phyloP scores from a whole-genome alignment of 352 stramenopile genomes.

The Pythium volutum region DNA sequence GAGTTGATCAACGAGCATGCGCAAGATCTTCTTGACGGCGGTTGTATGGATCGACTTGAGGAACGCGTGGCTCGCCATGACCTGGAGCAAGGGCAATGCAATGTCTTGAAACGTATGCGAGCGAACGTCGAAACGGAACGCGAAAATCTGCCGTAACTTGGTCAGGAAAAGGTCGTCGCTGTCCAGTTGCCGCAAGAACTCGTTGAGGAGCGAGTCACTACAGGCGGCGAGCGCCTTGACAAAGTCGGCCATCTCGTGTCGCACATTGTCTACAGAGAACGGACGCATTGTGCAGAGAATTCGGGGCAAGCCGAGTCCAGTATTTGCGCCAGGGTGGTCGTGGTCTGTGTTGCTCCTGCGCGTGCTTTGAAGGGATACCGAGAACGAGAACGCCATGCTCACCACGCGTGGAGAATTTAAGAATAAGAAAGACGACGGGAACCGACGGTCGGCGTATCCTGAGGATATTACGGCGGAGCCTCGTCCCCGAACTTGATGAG shows the following conservation, averaged over 20 bases:
- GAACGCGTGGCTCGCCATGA: conserved; percentile 39
- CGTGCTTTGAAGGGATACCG: too few relatives aligned
- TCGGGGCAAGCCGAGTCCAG: not conserved
- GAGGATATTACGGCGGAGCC: too few relatives aligned
- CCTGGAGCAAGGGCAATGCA: conserved; percentile 32
- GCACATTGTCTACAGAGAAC: not conserved
- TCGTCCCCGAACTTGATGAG: not conserved
- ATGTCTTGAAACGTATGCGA: conserved; percentile 8
- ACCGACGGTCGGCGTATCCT: too few relatives aligned
- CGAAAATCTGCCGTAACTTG: conserved; percentile 1
- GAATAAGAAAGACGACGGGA: too few relatives aligned
- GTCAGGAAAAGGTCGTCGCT: not conserved
- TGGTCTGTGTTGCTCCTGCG: not conserved
- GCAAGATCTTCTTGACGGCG: conserved; percentile 13
- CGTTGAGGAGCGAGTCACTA: not conserved
- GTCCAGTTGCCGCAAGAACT: conserved; percentile 8
- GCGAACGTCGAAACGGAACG: not conserved
- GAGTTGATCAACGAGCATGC: conserved; percentile 10
- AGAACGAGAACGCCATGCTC: too few relatives aligned
- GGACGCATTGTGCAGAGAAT: not conserved
- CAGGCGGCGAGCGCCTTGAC: not conserved
- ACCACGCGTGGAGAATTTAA: too few relatives aligned
- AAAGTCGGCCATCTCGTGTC: conserved; percentile 3
- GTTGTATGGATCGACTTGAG: conserved; percentile 31
- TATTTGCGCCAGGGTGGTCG: not conserved